Base-by-base conservation (phyloP, 768 basidiomycete species). In the Psilocybe cubensis region DNA sequence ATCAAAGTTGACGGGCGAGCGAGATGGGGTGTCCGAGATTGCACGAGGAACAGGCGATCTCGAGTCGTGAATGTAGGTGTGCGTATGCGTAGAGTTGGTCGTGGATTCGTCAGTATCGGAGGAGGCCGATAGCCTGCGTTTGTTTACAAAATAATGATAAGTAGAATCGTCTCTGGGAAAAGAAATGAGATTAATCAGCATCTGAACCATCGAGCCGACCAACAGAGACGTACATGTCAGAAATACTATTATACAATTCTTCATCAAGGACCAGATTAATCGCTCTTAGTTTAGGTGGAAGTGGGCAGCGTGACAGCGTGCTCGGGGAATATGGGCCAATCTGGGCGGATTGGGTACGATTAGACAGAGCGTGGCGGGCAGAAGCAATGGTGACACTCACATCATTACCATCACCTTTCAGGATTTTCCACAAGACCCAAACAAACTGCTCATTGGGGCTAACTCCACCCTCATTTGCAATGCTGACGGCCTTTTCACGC, bases 341-440 rank as follows among this genome's bases (percentile, higher is more conserved):
- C 91, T 92, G n/a, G n/a, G 40, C n/a, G 57, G 40, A 33, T 24
- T 10, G 21, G 56, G 45, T 52, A 52, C 25, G 45, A 52, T 45
- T 25, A 56, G 46, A 42, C n/a, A n/a, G n/a, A 25, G 25, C 41
- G 33, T 45, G 28, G 43, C 41, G 40, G 33, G 9, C 25, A 24
- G 46, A 14, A 11, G 43, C 53, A 21, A n/a, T 48, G 38, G 25
- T 35, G 31, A 61, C 20, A 78, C 85, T 63, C 60, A 91, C 91
- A 77, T 92, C 90, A 58, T 84, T 86, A 18, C 91, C 91, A 68
- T 92, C 89, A 51, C 91, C 91, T 69, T 85, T 89, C 53, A 92
- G 74, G 55, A 92, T 89, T 74, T 92, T 92, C 90, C 90, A 92
- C 58, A 92, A 76, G 42, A 92, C 91, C 89, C 91, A 92, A 35